Evolutionary conservation across 129 eudicot species (phyloP).

Genomic region (Dittrichia graveolens): DNA sequence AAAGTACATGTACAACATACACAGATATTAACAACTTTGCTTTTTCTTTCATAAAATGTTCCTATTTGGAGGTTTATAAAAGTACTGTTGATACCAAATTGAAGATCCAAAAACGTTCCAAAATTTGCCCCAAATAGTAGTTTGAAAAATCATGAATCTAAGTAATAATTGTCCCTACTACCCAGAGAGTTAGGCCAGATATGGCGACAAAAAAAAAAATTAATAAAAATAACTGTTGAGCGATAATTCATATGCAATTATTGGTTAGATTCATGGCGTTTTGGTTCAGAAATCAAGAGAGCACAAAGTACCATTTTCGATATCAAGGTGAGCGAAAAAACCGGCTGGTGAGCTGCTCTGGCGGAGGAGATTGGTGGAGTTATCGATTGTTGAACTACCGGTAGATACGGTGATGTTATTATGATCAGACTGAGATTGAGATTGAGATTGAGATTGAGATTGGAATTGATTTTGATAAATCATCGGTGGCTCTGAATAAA

Average conservation of each 20-base stretch:
- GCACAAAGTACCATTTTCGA: conserved; percentile 55
- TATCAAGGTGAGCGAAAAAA: conserved; percentile 54
- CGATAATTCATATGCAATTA: conserved; percentile 21
- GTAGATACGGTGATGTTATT: conserved; percentile 10
- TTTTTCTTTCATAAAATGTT: conserved; percentile 20
- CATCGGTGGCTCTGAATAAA: conserved; percentile 31
- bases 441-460: conserved; percentile 32
- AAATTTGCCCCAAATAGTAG: conserved; percentile 31
- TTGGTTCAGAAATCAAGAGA: background rate
- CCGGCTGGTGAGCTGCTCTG: conserved; percentile 88
- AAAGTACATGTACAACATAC: conserved; percentile 41
- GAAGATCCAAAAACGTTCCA: background rate
- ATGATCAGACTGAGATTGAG: conserved; percentile 32
- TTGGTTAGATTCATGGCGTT: conserved; percentile 9
- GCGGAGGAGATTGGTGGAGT: conserved; percentile 48
- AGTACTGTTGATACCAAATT: conserved; percentile 5
- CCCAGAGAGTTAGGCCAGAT: background rate
- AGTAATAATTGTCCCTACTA: conserved; percentile 17
- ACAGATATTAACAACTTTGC: conserved; percentile 29
- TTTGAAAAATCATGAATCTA: background rate
- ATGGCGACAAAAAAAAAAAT: background rate
- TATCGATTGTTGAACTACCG: conserved; percentile 33
- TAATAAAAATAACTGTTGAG: too few relatives aligned
- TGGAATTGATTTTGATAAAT: conserved; percentile 42
- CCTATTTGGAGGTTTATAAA: background rate